These are phyloP conservation scores for Penicillium janthinellum DNA, from an alignment of 2,329 filamentous ascomycete species.

Conservation along the genomic window DNA sequence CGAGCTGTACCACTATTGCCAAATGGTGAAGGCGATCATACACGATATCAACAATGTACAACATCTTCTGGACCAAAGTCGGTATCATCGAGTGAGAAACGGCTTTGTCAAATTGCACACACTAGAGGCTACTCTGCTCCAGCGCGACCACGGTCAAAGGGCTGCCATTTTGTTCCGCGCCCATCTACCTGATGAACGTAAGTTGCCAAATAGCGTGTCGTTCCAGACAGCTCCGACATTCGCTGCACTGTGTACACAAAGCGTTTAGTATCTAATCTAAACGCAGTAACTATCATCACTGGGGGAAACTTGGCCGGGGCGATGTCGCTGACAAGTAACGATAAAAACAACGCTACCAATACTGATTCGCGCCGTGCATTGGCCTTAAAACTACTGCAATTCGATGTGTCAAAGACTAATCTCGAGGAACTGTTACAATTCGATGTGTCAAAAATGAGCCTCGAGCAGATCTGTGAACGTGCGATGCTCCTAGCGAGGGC, in stretches of 20 bases:
- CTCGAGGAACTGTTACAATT: not conserved
- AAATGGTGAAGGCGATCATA: not conserved
- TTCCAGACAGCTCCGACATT: not conserved
- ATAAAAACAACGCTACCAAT: too few species aligned
- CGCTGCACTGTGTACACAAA: not conserved
- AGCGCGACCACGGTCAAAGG: not conserved
- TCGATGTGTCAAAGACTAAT: too few species aligned
- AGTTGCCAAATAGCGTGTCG: not conserved
- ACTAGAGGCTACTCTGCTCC: not conserved
- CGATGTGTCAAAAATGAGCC: not conserved
- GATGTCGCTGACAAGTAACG: not conserved
- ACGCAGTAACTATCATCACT: not conserved
- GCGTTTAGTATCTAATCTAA: not conserved
- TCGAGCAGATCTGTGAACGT: not conserved
- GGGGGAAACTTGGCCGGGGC: not conserved
- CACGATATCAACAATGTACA: not conserved
- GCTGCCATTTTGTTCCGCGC: not conserved
- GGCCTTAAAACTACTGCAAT: too few species aligned
- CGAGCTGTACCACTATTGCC: not conserved
- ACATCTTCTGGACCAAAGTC: not conserved
- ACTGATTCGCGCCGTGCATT: too few species aligned
- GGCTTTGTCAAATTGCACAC: not conserved
- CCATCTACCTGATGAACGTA: not conserved
- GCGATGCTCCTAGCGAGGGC: not conserved
- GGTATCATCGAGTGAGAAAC: not conserved